These are phyloP conservation scores for Hirschioporus abietinus DNA, from an alignment of 768 basidiomycete species.

Conservation along the genomic window DNA sequence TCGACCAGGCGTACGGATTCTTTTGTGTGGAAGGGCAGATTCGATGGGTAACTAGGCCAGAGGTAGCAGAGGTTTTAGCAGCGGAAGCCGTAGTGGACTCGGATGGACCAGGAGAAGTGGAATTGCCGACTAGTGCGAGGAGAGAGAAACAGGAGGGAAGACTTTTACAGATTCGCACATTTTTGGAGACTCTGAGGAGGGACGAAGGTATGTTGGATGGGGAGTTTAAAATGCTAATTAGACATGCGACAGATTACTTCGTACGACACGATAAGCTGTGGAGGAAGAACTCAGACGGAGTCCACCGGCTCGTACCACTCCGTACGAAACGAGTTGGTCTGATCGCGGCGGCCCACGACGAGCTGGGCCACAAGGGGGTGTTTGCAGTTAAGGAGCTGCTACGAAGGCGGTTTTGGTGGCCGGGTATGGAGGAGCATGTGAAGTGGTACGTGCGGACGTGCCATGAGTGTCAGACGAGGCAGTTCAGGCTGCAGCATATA, in stretches of 20 bases:
- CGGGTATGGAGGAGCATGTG: conserved; percentile 15
- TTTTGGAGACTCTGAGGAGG: too few species aligned
- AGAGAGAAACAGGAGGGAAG: too few species aligned
- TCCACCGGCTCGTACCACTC: conserved; percentile 17
- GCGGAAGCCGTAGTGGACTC: too few species aligned
- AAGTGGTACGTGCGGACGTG: conserved; percentile 25
- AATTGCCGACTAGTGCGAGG: too few species aligned
- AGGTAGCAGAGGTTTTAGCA: too few species aligned
- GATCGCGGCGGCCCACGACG: conserved; percentile 16
- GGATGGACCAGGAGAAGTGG: too few species aligned
- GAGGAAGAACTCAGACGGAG: conserved; percentile 10
- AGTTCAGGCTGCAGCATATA: conserved; percentile 16
- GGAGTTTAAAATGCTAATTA: not conserved
- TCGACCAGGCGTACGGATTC: conserved; percentile 16
- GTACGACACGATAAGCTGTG: conserved; percentile 13
- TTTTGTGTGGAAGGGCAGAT: conserved; percentile 11
- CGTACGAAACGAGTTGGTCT: conserved; percentile 3
- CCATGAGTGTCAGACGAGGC: conserved; percentile 32
- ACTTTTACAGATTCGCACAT: too few species aligned
- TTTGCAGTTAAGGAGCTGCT: conserved; percentile 9
- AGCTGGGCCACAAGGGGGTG: conserved; percentile 17
- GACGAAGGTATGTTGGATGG: too few species aligned
- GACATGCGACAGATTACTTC: conserved; percentile 7
- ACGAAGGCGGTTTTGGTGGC: conserved; percentile 23
- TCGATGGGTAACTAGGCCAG: too few species aligned